A percentile compares a stretch with the other conserved stretches of the same genome.
These are phyloP conservation scores for Backusella sp. DNA, from an alignment of 192 early-diverging fungal genomes.

Conservation along the genomic window DNA sequence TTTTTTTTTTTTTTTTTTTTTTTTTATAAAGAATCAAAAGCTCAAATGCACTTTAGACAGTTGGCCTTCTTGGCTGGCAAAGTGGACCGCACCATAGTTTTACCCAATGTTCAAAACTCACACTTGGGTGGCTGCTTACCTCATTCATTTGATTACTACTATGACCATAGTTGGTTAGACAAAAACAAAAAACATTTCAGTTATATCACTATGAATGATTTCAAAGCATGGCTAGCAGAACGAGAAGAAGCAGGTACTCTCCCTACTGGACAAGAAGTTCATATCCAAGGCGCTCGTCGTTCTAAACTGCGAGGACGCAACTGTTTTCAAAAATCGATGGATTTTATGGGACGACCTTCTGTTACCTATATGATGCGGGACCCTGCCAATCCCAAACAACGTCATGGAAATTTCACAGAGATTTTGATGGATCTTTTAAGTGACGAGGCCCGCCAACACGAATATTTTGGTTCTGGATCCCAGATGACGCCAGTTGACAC, in stretches of 20 bases:
- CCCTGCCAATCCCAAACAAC: not conserved
- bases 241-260: slow-evolving; percentile 4
- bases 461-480: not conserved
- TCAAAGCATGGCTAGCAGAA: slow-evolving; percentile 31
- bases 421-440: slow-evolving; percentile 4
- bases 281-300: not conserved
- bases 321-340: slow-evolving; percentile 27
- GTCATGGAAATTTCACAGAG: slow-evolving; percentile 6
- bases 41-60: slow-evolving; percentile 41
- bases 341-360: slow-evolving; percentile 15
- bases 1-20: not conserved
- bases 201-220: slow-evolving; percentile 34
- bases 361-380: slow-evolving; percentile 11
- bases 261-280: slow-evolving; percentile 29
- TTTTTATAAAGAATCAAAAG: slow-evolving; percentile 37
- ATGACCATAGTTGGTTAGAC: slow-evolving; percentile 34
- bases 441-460: not conserved
- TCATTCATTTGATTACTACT: slow-evolving; percentile 39
- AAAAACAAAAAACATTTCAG: slow-evolving; percentile 28
- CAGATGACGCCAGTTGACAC: not conserved
- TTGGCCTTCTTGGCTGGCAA: slow-evolving; percentile 32
- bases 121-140: slow-evolving; percentile 36
- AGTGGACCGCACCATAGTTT: slow-evolving; percentile 35
- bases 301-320: slow-evolving; percentile 9
- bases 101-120: slow-evolving; percentile 40